Conservation (phyloP, 2,329 filamentous ascomycete genomes). For the Penicillium sp. region DNA sequence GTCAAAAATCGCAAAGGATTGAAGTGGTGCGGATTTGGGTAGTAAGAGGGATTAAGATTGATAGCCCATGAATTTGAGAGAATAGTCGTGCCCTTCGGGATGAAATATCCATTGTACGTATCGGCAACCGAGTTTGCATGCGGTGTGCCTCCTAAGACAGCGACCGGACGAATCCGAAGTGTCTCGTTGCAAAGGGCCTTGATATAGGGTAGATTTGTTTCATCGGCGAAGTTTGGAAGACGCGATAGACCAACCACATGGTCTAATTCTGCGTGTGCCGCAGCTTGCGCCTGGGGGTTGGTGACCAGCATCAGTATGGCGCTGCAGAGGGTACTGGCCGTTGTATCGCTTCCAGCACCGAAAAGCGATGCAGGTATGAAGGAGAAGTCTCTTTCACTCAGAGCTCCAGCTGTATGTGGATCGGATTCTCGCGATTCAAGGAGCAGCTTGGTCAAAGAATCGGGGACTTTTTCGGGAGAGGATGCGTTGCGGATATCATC, state of each 20-base stretch:
- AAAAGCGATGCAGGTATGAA: slow-evolving; percentile 46
- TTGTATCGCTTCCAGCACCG: slow-evolving; percentile 45
- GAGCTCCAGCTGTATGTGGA: slow-evolving; percentile 32
- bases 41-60: slow-evolving; percentile 24
- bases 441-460: slow-evolving; percentile 51
- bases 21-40: slow-evolving; percentile 25
- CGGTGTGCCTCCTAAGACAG: slow-evolving; percentile 48
- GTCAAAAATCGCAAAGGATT: slow-evolving; percentile 23
- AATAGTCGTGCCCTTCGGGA: slow-evolving; percentile 52
- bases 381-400: slow-evolving; percentile 52
- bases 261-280: slow-evolving; percentile 42
- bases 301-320: slow-evolving; percentile 53
- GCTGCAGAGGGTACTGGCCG: slow-evolving; percentile 51
- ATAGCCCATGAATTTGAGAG: slow-evolving; percentile 27
- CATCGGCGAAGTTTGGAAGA: slow-evolving; percentile 33
- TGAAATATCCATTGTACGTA: slow-evolving; percentile 48
- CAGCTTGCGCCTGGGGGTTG: slow-evolving; percentile 45
- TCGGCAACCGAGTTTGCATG: slow-evolving; percentile 53
- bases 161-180: slow-evolving; percentile 39
- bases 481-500: slow-evolving; percentile 29
- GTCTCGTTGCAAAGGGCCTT: slow-evolving; percentile 34
- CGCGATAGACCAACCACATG: slow-evolving; percentile 29
- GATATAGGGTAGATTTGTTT: slow-evolving; percentile 32
- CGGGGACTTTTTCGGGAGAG: slow-evolving; percentile 37
- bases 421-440: slow-evolving; percentile 47